Percentiles rank a stretch among this genome's conserved stretches.
Evolutionary conservation across 495 filamentous ascomycete genomes (phyloP).

Genomic region (Cenococcum geophilum): DNA sequence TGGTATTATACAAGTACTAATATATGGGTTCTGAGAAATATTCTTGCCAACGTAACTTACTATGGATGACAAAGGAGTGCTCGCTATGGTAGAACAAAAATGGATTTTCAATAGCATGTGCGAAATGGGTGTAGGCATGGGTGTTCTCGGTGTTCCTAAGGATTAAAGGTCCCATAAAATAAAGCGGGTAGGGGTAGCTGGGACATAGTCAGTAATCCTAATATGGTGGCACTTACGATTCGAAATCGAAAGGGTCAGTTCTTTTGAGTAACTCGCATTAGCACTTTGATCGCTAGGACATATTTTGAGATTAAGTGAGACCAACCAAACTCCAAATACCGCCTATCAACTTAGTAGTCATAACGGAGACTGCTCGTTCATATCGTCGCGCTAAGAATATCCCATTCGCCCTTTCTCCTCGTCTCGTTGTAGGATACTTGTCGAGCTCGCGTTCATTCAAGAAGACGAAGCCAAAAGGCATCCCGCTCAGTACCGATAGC

Average conservation of each 20-base stretch:
- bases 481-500: constrained; percentile 28
- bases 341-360: neutral
- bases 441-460: neutral
- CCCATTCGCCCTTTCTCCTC: neutral
- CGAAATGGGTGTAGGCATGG: too few species aligned
- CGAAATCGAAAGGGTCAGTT: neutral
- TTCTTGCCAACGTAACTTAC: too few species aligned
- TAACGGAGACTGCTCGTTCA: neutral
- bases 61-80: too few species aligned
- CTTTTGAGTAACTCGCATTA: neutral
- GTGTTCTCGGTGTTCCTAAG: too few species aligned
- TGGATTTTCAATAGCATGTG: too few species aligned
- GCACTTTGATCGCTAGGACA: constrained; percentile 1
- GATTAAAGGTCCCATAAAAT: neutral
- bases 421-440: neutral
- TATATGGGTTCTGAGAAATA: too few species aligned
- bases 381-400: neutral
- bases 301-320: constrained; percentile 5
- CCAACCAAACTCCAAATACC: neutral
- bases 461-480: neutral
- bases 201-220: neutral
- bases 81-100: too few species aligned
- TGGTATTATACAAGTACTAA: too few species aligned
- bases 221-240: neutral
- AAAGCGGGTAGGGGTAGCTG: neutral